Evolutionary conservation across 495 filamentous ascomycete genomes (phyloP).

Genomic region (Entonaema liquescens): DNA sequence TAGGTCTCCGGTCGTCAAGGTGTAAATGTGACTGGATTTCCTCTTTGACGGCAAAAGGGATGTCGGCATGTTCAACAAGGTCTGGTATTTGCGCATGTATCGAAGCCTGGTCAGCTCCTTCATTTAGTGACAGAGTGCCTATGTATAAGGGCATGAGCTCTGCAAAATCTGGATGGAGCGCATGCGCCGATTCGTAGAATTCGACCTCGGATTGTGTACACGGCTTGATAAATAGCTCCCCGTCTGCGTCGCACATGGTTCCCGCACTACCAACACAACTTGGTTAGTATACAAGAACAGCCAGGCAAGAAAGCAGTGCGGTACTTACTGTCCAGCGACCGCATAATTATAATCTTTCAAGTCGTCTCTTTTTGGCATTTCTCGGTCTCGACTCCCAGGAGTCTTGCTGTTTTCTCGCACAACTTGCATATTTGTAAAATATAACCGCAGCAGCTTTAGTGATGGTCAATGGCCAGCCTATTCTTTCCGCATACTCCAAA

Average conservation of each 20-base stretch:
- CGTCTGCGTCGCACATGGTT: constrained; percentile 84
- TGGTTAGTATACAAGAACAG: constrained; percentile 19
- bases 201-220: constrained; percentile 86
- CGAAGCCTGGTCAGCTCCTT: constrained; percentile 53
- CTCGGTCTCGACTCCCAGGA: constrained; percentile 29
- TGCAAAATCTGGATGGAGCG: constrained; percentile 73
- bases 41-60: constrained; percentile 53
- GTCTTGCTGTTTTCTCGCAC: constrained; percentile 37
- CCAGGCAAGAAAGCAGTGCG: constrained; percentile 10
- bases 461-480: constrained; percentile 17
- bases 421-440: constrained; percentile 42
- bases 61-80: constrained; percentile 56
- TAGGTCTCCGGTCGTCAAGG: constrained; percentile 41
- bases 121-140: constrained; percentile 72
- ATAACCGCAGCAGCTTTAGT: constrained; percentile 4
- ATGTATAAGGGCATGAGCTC: constrained; percentile 85
- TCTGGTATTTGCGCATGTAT: constrained; percentile 61
- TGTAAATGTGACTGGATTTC: constrained; percentile 49
- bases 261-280: constrained; percentile 71
- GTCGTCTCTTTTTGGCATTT: constrained; percentile 60
- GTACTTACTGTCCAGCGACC: constrained; percentile 92
- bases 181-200: constrained; percentile 84
- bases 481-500: constrained; percentile 19
- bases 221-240: constrained; percentile 92
- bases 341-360: constrained; percentile 79